Conservation (phyloP, 148 eudicot species). For the Pouteria glomerata region DNA sequence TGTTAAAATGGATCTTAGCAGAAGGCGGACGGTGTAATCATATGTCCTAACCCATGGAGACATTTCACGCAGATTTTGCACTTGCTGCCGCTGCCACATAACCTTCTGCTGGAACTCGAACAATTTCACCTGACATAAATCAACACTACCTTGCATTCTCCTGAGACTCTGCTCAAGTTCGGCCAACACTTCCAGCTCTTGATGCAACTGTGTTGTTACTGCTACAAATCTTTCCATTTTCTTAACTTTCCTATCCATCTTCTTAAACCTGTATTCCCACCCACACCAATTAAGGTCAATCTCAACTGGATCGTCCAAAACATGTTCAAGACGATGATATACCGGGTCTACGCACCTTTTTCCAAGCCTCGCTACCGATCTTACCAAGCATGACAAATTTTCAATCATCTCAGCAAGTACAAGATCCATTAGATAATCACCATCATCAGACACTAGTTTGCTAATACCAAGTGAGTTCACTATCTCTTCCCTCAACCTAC, state of each 20-base stretch:
- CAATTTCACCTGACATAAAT: constrained; percentile 42
- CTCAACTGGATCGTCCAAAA: constrained; percentile 40
- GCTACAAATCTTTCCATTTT: constrained; percentile 76
- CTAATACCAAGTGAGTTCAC: constrained; percentile 56
- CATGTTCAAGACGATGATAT: constrained; percentile 57
- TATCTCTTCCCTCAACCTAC: constrained; percentile 61
- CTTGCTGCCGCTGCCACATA: constrained; percentile 79
- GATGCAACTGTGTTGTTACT: constrained; percentile 58
- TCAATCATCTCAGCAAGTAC: constrained; percentile 72
- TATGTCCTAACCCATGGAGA: constrained; percentile 79
- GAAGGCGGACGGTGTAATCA: constrained; percentile 60
- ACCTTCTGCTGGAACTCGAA: constrained; percentile 85
- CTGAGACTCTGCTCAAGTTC: constrained; percentile 79
- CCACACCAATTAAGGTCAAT: constrained; percentile 49
- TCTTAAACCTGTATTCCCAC: constrained; percentile 74
- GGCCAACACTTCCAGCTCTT: constrained; percentile 77
- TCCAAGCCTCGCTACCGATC: constrained; percentile 55
- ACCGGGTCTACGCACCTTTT: constrained; percentile 62
- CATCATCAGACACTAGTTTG: constrained; percentile 74
- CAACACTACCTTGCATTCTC: constrained; percentile 56
- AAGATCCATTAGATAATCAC: constrained; percentile 69
- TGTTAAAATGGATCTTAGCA: constrained; percentile 63
- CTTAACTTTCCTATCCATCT: constrained; percentile 81
- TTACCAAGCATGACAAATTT: constrained; percentile 39
- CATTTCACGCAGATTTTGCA: constrained; percentile 60